Percentiles rank a stretch among this genome's conserved stretches.
Evolutionary conservation across 805 yeast genomes (phyloP).

Genomic region (Wickerhamiella slavikovae): DNA sequence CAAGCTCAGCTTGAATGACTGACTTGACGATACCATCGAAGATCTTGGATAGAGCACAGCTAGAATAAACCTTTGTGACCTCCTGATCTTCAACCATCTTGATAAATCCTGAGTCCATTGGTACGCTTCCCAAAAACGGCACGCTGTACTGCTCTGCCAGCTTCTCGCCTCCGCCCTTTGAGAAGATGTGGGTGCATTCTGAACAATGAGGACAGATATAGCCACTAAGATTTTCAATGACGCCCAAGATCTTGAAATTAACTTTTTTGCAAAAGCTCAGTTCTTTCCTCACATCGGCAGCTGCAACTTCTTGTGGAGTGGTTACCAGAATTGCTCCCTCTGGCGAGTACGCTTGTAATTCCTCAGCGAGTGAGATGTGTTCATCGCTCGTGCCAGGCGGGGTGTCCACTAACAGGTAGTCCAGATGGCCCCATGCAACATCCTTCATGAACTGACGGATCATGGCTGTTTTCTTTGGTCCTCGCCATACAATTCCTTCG

Average conservation of each 20-base stretch:
- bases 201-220: slow-evolving; percentile 86
- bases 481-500: slow-evolving; percentile 91
- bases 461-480: slow-evolving; percentile 97
- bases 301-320: slow-evolving; percentile 85
- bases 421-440: slow-evolving; percentile 69
- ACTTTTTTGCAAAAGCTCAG: slow-evolving; percentile 82
- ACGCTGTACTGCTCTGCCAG: slow-evolving; percentile 44
- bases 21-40: slow-evolving; percentile 27
- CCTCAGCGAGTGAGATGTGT: slow-evolving; percentile 92
- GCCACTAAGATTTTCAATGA: slow-evolving; percentile 93
- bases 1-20: too few relatives aligned
- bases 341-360: slow-evolving; percentile 39
- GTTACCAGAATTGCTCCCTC: slow-evolving; percentile 93
- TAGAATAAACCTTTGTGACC: slow-evolving; percentile 14
- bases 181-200: slow-evolving; percentile 72
- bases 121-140: slow-evolving; percentile 66
- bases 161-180: slow-evolving; percentile 74
- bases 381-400: slow-evolving; percentile 99
- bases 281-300: slow-evolving; percentile 88
- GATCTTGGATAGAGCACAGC: slow-evolving; percentile 21
- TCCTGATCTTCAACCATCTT: slow-evolving; percentile 60
- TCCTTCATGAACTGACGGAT: slow-evolving; percentile 80
- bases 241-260: slow-evolving; percentile 56
- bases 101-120: slow-evolving; percentile 83
- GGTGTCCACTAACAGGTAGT: slow-evolving; percentile 76